Evolutionary conservation across 2,329 filamentous ascomycete species (phyloP).

Genomic region (Botrytis aclada): DNA sequence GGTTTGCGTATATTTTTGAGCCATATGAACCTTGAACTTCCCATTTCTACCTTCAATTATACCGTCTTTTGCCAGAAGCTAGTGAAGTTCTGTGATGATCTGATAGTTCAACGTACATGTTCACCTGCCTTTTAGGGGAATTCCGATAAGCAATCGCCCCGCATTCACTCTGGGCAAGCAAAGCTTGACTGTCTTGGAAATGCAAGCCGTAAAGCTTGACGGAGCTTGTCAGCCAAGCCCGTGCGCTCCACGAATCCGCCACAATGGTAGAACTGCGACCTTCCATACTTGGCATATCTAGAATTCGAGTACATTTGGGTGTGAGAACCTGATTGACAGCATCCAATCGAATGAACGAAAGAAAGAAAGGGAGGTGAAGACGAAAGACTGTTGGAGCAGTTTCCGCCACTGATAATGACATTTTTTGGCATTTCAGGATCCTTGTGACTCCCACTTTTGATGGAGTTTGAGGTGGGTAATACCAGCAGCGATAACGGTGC

Average conservation of each 20-base stretch:
- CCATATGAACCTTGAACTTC: neutral
- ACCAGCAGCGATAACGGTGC: neutral
- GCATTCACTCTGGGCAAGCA: conserved; percentile 2
- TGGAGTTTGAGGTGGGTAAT: neutral
- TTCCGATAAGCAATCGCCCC: neutral
- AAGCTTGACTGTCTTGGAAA: neutral
- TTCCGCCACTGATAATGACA: neutral
- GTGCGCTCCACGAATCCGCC: neutral
- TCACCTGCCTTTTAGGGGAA: conserved; percentile 6
- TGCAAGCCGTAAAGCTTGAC: conserved; percentile 1
- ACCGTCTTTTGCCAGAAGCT: neutral
- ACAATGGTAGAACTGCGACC: neutral
- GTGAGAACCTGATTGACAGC: neutral
- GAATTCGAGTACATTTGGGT: neutral
- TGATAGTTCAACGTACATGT: neutral
- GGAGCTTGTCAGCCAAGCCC: neutral
- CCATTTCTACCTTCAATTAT: neutral
- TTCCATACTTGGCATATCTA: neutral
- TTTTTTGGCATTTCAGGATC: neutral
- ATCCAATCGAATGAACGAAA: neutral
- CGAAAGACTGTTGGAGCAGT: neutral
- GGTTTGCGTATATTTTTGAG: neutral
- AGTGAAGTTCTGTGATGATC: neutral
- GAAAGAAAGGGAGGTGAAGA: neutral
- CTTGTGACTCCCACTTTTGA: conserved; percentile 7